Evolutionary conservation across 345 rosid species (phyloP).

Genomic region (Eucalyptus tenuipes): DNA sequence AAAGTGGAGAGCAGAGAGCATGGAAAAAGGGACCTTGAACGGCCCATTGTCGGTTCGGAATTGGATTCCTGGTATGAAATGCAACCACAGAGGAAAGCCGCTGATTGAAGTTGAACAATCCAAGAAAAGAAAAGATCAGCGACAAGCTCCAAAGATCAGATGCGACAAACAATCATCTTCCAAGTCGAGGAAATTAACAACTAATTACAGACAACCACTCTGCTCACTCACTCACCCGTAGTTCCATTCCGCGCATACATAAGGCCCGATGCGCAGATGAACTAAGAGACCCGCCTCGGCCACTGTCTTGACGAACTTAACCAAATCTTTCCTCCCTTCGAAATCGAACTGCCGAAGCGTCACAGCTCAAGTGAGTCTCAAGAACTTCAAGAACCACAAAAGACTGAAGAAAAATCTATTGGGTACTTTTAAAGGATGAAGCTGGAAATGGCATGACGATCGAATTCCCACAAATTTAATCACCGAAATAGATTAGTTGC

Average conservation of each 20-base stretch:
- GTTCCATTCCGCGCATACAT: constrained; percentile 96
- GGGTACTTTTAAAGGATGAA: rapidly evolving
- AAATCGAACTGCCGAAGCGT: constrained; percentile 49
- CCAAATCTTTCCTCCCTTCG: constrained; percentile 85
- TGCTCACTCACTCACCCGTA: constrained; percentile 38
- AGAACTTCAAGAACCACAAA: neutral
- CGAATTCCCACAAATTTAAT: neutral
- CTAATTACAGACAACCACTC: neutral
- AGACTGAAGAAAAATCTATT: neutral
- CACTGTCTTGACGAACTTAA: constrained; percentile 66
- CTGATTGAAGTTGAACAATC: constrained; percentile 12
- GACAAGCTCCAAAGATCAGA: neutral
- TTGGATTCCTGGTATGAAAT: constrained; percentile 75
- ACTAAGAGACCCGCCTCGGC: constrained; percentile 82
- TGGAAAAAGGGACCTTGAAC: constrained; percentile 43
- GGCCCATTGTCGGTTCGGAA: constrained; percentile 85
- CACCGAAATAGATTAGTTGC: neutral
- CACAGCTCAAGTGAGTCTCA: neutral
- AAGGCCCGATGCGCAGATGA: constrained; percentile 95
- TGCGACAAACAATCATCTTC: neutral
- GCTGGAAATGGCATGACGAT: neutral
- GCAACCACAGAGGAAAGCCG: constrained; percentile 94
- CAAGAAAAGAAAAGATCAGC: neutral
- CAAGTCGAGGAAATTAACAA: neutral
- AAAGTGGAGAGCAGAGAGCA: neutral